phyloP scores from a whole-genome alignment of 805 yeast species.

The Brettanomyces custersianus region DNA sequence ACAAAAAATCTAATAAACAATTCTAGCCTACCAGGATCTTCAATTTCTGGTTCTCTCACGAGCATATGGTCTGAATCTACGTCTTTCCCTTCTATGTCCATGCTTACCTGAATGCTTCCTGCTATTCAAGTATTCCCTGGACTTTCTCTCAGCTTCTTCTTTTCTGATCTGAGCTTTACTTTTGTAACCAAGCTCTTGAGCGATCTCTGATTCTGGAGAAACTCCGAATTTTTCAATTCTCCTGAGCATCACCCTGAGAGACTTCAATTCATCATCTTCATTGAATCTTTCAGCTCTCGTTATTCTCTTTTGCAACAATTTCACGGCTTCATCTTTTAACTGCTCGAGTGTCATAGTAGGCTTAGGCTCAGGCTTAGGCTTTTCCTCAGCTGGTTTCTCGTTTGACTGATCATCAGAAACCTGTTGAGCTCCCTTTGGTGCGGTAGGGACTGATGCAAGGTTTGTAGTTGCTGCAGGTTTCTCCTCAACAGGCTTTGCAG shows the following conservation, averaged over 20 bases:
- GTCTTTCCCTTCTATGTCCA: background rate
- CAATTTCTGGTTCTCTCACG: conserved; percentile 1
- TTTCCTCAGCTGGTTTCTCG: conserved; percentile 11
- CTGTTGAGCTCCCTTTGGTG: background rate
- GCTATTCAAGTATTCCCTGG: conserved; percentile 1
- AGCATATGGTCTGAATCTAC: conserved; percentile 2
- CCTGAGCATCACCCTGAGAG: conserved; percentile 51
- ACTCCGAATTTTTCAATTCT: conserved; percentile 84
- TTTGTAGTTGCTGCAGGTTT: background rate
- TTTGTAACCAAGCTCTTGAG: conserved; percentile 54
- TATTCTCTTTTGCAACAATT: conserved; percentile 56
- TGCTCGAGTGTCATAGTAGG: conserved; percentile 55
- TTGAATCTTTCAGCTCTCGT: conserved; percentile 75
- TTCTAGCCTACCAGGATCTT: no score
- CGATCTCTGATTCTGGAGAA: conserved; percentile 54
- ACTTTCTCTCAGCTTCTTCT: conserved; percentile 1
- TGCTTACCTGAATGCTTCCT: background rate
- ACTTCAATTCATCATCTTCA: conserved; percentile 39
- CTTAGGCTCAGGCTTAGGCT: conserved; percentile 6
- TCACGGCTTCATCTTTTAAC: conserved; percentile 58
- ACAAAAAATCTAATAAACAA: no score
- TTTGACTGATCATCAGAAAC: conserved; percentile 4
- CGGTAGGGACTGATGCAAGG: conserved; percentile 4
- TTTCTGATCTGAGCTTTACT: conserved; percentile 5
- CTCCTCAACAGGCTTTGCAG: background rate